Percentiles rank a stretch among this genome's conserved stretches.
Conservation (phyloP, 1,284 basidiomycete genomes). For the Trichosporon asahii region DNA sequence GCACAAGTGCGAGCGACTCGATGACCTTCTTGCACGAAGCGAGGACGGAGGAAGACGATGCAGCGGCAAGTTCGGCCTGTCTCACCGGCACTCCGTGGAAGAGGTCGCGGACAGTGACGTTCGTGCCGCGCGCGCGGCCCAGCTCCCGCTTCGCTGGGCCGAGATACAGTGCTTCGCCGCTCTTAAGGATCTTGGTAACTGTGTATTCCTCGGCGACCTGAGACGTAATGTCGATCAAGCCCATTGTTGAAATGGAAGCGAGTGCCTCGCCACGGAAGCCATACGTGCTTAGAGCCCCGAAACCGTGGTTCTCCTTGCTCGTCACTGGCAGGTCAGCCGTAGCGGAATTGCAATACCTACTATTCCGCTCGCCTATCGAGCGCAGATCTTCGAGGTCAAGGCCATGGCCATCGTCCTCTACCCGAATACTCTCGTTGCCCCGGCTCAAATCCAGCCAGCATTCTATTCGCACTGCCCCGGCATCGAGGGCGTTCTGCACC, state of each 20-base stretch:
- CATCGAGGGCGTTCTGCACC: conserved; percentile 70
- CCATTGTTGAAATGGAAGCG: conserved; percentile 70
- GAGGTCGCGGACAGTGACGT: conserved; percentile 73
- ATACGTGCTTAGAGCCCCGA: conserved; percentile 57
- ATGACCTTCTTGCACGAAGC: conserved; percentile 67
- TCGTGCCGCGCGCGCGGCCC: conserved; percentile 65
- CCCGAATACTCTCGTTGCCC: conserved; percentile 66
- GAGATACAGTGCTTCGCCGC: conserved; percentile 18
- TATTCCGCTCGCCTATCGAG: conserved; percentile 62
- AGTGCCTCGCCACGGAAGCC: conserved; percentile 88
- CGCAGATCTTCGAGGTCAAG: conserved; percentile 62
- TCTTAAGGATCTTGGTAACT: conserved; percentile 69
- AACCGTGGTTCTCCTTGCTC: conserved; percentile 24
- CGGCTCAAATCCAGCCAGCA: conserved; percentile 53
- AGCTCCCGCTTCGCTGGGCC: conserved; percentile 58
- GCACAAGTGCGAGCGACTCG: conserved; percentile 68
- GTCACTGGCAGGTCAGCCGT: conserved; percentile 12
- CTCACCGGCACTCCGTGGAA: conserved; percentile 69
- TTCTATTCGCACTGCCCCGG: conserved; percentile 45
- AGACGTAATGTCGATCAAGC: conserved; percentile 64
- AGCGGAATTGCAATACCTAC: conserved; percentile 52
- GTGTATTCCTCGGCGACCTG: conserved; percentile 61
- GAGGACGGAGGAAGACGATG: conserved; percentile 57
- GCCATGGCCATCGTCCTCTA: conserved; percentile 76
- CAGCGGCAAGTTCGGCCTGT: conserved; percentile 28